Conservation (phyloP, 1,284 basidiomycete genomes). For the Chiua sp. region DNA sequence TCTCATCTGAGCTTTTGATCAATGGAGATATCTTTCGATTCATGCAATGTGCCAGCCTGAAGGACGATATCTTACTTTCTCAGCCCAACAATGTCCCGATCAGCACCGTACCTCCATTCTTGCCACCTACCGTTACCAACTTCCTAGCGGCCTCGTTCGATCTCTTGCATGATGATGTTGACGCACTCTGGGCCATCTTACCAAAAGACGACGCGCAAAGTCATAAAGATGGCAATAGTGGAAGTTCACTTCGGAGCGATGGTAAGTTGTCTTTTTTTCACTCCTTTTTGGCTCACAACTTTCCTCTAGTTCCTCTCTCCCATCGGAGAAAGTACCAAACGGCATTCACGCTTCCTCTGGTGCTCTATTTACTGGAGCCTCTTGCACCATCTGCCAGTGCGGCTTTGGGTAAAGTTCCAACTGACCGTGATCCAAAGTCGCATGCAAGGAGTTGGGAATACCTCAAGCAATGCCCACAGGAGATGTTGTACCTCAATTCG, state of each 20-base stretch:
- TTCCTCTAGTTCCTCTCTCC: constrained; percentile 66
- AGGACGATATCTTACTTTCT: no score
- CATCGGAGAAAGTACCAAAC: constrained; percentile 70
- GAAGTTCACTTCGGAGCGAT: constrained; percentile 82
- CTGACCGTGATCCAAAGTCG: constrained; percentile 90
- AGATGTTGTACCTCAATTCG: constrained; percentile 97
- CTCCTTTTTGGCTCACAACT: not conserved
- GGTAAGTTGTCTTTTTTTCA: constrained; percentile 48
- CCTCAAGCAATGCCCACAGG: constrained; percentile 98
- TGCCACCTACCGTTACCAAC: no score
- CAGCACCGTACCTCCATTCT: no score
- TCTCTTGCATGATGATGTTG: no score
- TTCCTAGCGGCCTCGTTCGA: no score
- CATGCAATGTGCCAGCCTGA: no score
- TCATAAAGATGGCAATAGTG: constrained; percentile 77
- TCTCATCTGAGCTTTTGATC: no score
- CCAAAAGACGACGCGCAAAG: constrained; percentile 54
- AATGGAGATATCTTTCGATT: no score
- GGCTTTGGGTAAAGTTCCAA: constrained; percentile 70
- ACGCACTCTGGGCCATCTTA: no score
- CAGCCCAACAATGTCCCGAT: no score
- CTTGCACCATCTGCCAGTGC: constrained; percentile 36
- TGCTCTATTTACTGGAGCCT: constrained; percentile 48
- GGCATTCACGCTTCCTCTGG: constrained; percentile 63
- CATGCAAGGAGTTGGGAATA: constrained; percentile 96